Evolutionary conservation across 2,329 filamentous ascomycete genomes (phyloP), one percentile per base, ranked within the genome.

Genomic region (Sclerotinia subarctica): DNA sequence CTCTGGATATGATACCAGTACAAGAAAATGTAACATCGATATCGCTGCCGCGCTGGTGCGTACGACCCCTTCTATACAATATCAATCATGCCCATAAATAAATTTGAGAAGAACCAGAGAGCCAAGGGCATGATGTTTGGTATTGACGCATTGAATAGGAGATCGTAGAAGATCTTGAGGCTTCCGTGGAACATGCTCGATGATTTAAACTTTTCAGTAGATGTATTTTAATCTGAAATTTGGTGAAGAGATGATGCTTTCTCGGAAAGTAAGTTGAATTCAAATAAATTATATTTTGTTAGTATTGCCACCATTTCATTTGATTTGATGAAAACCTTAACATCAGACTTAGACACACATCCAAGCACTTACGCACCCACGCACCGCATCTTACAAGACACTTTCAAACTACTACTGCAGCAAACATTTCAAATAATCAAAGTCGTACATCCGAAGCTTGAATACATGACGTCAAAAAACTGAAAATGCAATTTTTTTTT

Each of bases 401-500:
- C 38, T 47, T 24, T 29, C 47, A 38, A 57, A 57, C 53, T 13
- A 42, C 29, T n/a, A 38, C 59, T 38, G n/a, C 29, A 51, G 29
- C 10, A 63, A 29, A 21, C 46, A 21, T 51, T 63, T 52, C 59
- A 51, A 38, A 21, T 21, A 38, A 32, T 60, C 58, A 4, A 47
- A 51, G 15, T 62, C n/a, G 17, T 32, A 47, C 44, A 60, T 11
- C 1, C 44, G n/a, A 59, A 60, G 19, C n/a, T 51, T 24, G 15
- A 19, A 59, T 15, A 42, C 21, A n/a, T 1, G 38, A 35, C 15
- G 49, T 62, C 29, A n/a, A 57, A 49, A 38, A 21, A 60, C 51
- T 42, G 32, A 51, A 51, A 66, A 24, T n/a, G 54, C 32, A 52
- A 29, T 29, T 46, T 66, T 60, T 66, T 46, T 66, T 60, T 66